phyloP scores from a whole-genome alignment of 441 rosid genomes.

The Gossypium schwendimanii region DNA sequence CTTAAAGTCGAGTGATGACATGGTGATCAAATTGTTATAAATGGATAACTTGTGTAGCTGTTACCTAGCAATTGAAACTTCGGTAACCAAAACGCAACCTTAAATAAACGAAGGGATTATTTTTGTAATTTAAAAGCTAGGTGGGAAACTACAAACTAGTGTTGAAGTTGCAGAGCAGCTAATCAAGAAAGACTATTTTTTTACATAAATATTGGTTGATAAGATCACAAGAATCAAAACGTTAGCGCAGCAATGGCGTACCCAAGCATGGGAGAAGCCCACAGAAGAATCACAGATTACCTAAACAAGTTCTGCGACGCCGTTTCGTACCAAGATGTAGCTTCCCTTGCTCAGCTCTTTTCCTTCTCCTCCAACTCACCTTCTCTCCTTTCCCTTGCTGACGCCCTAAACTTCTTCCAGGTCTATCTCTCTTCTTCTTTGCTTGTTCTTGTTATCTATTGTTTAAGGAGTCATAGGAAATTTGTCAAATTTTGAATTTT shows the following conservation, averaged over 20 bases:
- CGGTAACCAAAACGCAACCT: no score
- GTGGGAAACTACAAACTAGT: no score
- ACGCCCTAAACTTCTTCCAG: conserved; percentile 78
- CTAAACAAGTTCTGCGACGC: conserved; percentile 67
- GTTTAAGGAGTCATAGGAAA: background rate
- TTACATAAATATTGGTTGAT: background rate
- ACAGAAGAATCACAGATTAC: conserved; percentile 75
- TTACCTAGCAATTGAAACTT: no score
- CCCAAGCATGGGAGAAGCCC: conserved; percentile 83
- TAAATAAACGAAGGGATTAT: no score
- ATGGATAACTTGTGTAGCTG: no score
- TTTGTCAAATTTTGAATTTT: background rate
- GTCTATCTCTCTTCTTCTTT: conserved; percentile 15
- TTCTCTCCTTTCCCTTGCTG: conserved; percentile 64
- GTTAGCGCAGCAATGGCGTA: conserved; percentile 46
- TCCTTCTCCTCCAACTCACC: conserved; percentile 62
- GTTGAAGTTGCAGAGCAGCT: background rate
- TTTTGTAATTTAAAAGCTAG: no score
- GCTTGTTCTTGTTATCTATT: background rate
- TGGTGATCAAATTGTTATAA: no score
- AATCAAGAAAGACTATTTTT: background rate
- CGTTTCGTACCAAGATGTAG: conserved; percentile 57
- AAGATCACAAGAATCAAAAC: background rate
- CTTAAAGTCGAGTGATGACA: no score
- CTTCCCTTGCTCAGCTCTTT: conserved; percentile 52